phyloP scores from a whole-genome alignment of 2,329 filamentous ascomycete genomes.

The Scedosporium minutisporum region DNA sequence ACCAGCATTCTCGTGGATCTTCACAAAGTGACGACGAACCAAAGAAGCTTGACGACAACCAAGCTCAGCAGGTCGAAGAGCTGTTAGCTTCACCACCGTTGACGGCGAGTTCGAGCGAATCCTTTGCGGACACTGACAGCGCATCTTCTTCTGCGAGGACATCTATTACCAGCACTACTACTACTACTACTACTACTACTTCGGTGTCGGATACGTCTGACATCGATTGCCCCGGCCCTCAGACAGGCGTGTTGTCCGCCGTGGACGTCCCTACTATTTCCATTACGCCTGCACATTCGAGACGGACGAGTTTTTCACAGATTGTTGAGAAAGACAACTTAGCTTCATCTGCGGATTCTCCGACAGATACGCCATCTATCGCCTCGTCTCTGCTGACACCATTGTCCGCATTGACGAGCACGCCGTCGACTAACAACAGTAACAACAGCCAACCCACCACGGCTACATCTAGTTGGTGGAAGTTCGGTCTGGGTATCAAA shows the following conservation, averaged over 20 bases:
- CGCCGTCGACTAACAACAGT: not conserved
- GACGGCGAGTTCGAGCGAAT: not conserved
- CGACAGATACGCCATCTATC: not conserved
- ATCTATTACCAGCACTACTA: not conserved
- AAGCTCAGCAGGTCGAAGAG: not conserved
- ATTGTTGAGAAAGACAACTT: not conserved
- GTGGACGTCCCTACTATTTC: slow-evolving; percentile 2
- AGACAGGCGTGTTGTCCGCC: not conserved
- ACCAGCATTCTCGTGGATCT: not conserved
- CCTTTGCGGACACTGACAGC: not conserved
- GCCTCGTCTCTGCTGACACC: not conserved
- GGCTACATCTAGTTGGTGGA: slow-evolving; percentile 18
- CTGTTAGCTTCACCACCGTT: not conserved
- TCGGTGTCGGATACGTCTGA: no score
- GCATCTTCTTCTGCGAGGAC: not conserved
- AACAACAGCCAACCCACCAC: not conserved
- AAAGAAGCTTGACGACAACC: not conserved
- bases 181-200: not conserved
- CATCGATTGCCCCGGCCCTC: not conserved
- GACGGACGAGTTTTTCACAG: not conserved
- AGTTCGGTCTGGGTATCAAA: slow-evolving; percentile 17
- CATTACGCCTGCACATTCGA: not conserved
- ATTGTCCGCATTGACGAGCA: not conserved
- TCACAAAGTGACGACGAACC: not conserved
- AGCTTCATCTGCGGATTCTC: not conserved